Conservation (phyloP, 331 rosid species). For the Ulmus americana region DNA sequence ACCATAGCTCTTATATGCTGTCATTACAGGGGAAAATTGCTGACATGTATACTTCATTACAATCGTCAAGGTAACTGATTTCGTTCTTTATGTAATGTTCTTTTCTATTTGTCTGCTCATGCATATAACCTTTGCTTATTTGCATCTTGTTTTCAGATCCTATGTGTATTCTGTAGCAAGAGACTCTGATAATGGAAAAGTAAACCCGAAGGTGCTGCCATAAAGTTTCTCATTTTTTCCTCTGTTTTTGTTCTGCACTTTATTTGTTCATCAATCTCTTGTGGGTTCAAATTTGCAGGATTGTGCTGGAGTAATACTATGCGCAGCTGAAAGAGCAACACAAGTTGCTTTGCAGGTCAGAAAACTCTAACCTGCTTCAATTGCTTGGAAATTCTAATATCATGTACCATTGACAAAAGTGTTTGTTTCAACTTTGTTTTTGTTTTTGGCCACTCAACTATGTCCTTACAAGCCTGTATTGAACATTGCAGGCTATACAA, state of each 20-base stretch:
- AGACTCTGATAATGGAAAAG: slow-evolving; percentile 77
- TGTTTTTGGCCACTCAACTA: not conserved
- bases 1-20: slow-evolving; percentile 13
- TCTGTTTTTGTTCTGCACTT: not conserved
- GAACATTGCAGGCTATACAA: slow-evolving; percentile 62
- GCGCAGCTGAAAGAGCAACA: slow-evolving; percentile 89
- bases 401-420: too few species aligned
- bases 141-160: slow-evolving; percentile 46
- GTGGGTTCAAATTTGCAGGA: slow-evolving; percentile 47
- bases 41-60: slow-evolving; percentile 85
- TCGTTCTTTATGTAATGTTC: slow-evolving; percentile 10
- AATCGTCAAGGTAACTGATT: slow-evolving; percentile 69
- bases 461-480: slow-evolving; percentile 7
- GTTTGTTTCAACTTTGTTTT: not conserved
- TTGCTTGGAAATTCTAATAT: not conserved
- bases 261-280: not conserved
- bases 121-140: slow-evolving; percentile 20
- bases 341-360: slow-evolving; percentile 87
- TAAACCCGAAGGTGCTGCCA: slow-evolving; percentile 61
- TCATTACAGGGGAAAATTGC: slow-evolving; percentile 83
- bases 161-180: slow-evolving; percentile 94
- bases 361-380: not conserved
- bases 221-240: not conserved
- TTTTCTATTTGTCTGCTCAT: slow-evolving; percentile 10
- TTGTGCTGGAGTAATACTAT: slow-evolving; percentile 89